phyloP scores from a whole-genome alignment of 257 asterid species.

The Linaria vulgaris region DNA sequence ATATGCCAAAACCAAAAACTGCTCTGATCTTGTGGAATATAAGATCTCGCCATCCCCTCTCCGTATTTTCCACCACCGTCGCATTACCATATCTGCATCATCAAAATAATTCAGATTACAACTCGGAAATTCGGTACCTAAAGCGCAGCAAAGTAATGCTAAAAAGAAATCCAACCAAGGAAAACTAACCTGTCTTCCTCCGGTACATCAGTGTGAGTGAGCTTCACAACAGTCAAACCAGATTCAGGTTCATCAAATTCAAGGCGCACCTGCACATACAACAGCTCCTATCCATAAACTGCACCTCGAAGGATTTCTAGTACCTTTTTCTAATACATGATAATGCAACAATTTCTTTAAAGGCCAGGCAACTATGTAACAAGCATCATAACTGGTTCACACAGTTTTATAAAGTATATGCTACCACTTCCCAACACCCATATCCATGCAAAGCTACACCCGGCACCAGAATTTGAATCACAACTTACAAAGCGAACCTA shows the following conservation, averaged over 20 bases:
- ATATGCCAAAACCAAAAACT: no score
- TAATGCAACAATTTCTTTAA: not conserved
- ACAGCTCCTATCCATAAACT: not conserved
- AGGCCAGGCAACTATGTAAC: not conserved
- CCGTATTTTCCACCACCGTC: no score
- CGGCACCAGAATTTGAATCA: no score
- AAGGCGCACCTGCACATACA: slow-evolving; percentile 65
- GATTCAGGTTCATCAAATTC: slow-evolving; percentile 86
- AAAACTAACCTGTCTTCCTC: slow-evolving; percentile 90
- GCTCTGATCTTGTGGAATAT: no score
- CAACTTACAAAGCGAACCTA: no score
- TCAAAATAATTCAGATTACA: slow-evolving; percentile 2
- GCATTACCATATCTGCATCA: slow-evolving; percentile 55
- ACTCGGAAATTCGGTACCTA: not conserved
- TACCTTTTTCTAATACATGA: not conserved
- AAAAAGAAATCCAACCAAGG: not conserved
- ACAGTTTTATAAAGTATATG: no score
- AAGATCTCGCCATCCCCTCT: no score
- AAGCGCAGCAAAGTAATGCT: not conserved
- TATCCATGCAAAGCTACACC: not conserved
- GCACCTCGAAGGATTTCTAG: not conserved
- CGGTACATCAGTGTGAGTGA: slow-evolving; percentile 79
- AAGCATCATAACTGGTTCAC: no score
- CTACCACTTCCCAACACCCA: no score
- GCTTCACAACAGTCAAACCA: slow-evolving; percentile 69